Conservation (phyloP, 2,329 filamentous ascomycete species). For the Curvularia eragrostidis region DNA sequence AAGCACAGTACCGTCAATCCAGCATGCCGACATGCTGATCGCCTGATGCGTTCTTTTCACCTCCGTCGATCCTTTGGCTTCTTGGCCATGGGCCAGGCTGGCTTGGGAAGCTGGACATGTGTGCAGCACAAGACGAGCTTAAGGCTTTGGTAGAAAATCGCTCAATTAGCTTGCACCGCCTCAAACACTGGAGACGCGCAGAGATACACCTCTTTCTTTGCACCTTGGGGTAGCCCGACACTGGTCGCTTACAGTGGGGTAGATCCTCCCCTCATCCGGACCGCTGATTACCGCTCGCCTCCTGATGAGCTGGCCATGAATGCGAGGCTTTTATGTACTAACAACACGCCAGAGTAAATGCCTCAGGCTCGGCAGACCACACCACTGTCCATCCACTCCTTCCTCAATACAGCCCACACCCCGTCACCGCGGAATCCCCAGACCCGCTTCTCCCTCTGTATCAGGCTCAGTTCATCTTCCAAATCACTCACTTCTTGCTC, state of each 20-base stretch:
- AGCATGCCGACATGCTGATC: neutral
- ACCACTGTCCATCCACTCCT: slow-evolving; percentile 27
- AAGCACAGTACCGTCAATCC: neutral
- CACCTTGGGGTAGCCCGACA: neutral
- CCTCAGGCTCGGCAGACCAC: slow-evolving; percentile 11
- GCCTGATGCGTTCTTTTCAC: slow-evolving; percentile 16
- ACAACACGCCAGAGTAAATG: neutral
- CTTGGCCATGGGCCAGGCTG: slow-evolving; percentile 11
- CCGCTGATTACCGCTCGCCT: neutral
- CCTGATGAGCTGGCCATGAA: neutral
- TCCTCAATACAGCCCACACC: slow-evolving; percentile 19
- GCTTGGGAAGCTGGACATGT: slow-evolving; percentile 4
- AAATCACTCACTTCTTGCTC: slow-evolving; percentile 10
- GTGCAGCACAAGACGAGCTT: neutral
- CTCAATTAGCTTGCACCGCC: slow-evolving; percentile 14
- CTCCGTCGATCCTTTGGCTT: slow-evolving; percentile 4
- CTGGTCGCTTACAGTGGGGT: neutral
- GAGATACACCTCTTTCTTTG: neutral
- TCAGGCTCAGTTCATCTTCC: slow-evolving; percentile 5
- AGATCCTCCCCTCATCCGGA: neutral
- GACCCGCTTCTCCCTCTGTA: slow-evolving; percentile 23
- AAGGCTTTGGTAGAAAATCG: slow-evolving; percentile 2
- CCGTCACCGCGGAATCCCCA: slow-evolving; percentile 27
- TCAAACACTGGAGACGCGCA: neutral
- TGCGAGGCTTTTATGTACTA: neutral